Percentiles rank a stretch among this genome's conserved stretches.
phyloP scores from a whole-genome alignment of 768 basidiomycete species.

The Rhodotorula toruloides region DNA sequence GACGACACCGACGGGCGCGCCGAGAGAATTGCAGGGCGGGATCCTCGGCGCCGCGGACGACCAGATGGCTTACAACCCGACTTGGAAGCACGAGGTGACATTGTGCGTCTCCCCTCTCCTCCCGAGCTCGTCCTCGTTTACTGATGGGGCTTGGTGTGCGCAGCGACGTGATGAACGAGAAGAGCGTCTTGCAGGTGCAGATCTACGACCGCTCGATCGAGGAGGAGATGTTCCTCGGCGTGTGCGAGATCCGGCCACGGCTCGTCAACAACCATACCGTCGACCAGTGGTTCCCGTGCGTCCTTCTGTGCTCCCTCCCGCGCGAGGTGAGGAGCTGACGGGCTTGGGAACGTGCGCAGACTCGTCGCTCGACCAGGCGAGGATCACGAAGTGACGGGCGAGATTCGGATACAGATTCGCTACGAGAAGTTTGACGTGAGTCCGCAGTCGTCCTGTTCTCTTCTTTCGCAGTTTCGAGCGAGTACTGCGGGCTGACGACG shows the following conservation, averaged over 20 bases:
- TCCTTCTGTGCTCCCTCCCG: conserved; percentile 31
- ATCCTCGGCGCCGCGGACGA: conserved; percentile 20
- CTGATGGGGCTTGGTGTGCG: not conserved
- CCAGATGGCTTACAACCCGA: conserved; percentile 61
- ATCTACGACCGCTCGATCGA: conserved; percentile 69
- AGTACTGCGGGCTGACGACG: no score
- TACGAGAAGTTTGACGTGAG: conserved; percentile 84
- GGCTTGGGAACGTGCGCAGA: no score
- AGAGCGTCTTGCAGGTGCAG: conserved; percentile 75
- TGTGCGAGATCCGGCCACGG: conserved; percentile 81
- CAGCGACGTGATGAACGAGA: conserved; percentile 90
- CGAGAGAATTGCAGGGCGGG: not conserved
- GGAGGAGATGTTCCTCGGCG: conserved; percentile 84
- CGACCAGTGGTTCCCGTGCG: conserved; percentile 95
- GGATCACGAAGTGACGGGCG: conserved; percentile 74
- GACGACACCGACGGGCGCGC: conserved; percentile 21
- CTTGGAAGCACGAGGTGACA: conserved; percentile 98
- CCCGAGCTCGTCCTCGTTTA: conserved; percentile 12
- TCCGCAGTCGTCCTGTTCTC: conserved; percentile 34
- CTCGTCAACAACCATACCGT: conserved; percentile 89
- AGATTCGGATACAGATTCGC: conserved; percentile 88
- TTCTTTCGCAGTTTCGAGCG: not conserved
- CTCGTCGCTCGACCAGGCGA: conserved; percentile 45
- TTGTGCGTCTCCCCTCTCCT: conserved; percentile 62
- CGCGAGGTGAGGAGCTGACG: no score